Base-by-base conservation (phyloP, 495 filamentous ascomycete genomes). In the Annulohypoxylon nitens region DNA sequence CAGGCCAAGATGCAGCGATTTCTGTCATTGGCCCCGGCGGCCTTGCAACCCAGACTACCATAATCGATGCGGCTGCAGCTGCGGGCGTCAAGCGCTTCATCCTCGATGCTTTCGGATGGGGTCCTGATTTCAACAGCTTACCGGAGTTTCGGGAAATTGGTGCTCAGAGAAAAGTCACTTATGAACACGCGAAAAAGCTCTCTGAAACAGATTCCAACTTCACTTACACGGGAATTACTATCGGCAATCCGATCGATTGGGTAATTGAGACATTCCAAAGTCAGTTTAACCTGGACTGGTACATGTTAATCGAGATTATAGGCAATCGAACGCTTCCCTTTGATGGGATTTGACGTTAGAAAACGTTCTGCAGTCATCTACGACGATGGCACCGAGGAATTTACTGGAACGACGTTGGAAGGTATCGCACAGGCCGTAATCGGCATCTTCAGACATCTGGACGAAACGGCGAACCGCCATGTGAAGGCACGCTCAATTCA, bases 1-100 rank as follows among this genome's bases (percentile, higher is more conserved):
- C 59, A 3, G 84, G 81, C 25, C 82, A 85, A 68, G 86, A 88
- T 61, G 82, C 84, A 2, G 80, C 81, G 1, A 75, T 88, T 45
- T 82, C 76, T 43, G 63, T 78, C 20, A 64, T 88, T 2, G 75
- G 77, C 5, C 57, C 77, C 3, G 64, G 61, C 0, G 75, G 75
- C 0, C 34, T 85, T 16, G 37, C 72, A 0, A 61, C 65, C 1
- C 84, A 88, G 36, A 65, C 76, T 3, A 63, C 74, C 2, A 76
- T 89, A 34, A 79, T 89, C 37, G 85, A 88, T 20, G 88, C 88
- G 3, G 82, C 86, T n/a, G 78, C 81, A 12, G 78, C 79, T 3
- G 85, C 85, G 0, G 79, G 81, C 2, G 83, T 89, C 1, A 74
- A 78, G 70, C 81, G 86, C 23, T 87, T 86, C 69, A 76, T 90